These are phyloP conservation scores for Pythium angustatum DNA, from an alignment of 352 stramenopile species.

Conservation along the genomic window DNA sequence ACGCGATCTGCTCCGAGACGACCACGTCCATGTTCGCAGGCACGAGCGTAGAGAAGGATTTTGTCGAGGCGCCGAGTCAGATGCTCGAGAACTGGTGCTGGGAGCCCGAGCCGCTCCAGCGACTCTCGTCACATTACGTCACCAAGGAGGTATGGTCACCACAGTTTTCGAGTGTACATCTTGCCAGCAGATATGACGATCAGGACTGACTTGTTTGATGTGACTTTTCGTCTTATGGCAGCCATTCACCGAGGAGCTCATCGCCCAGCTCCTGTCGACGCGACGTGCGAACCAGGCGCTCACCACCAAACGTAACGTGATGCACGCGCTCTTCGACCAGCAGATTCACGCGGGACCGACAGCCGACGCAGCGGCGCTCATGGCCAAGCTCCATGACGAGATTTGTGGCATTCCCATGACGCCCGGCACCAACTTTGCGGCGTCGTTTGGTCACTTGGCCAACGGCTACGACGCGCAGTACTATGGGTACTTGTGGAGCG, in stretches of 20 bases:
- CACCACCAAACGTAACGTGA: slow-evolving; percentile 79
- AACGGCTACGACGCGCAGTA: slow-evolving; percentile 80
- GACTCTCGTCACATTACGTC: slow-evolving; percentile 84
- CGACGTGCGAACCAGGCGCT: slow-evolving; percentile 87
- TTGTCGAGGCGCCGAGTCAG: slow-evolving; percentile 90
- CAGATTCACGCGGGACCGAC: slow-evolving; percentile 80
- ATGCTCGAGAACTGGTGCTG: slow-evolving; percentile 93
- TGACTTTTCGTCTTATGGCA: slow-evolving; percentile 19
- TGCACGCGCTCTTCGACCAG: slow-evolving; percentile 85
- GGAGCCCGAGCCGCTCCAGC: slow-evolving; percentile 82
- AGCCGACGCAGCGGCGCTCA: slow-evolving; percentile 75
- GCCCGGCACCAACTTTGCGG: slow-evolving; percentile 79
- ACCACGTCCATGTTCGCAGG: slow-evolving; percentile 74
- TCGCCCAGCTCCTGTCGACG: slow-evolving; percentile 82
- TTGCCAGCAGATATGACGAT: too few relatives aligned
- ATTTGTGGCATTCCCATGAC: slow-evolving; percentile 90
- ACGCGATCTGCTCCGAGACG: slow-evolving; percentile 85
- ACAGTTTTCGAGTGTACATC: too few relatives aligned
- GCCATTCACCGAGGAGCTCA: slow-evolving; percentile 80
- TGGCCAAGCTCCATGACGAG: slow-evolving; percentile 80
- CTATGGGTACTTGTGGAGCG: slow-evolving; percentile 91
- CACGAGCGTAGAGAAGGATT: slow-evolving; percentile 81
- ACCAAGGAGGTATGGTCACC: slow-evolving; percentile 63
- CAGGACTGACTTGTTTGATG: too few relatives aligned
- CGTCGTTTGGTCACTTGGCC: slow-evolving; percentile 82